phyloP scores from a whole-genome alignment of 2,329 filamentous ascomycete genomes.

The Gliomastix tumulicola region DNA sequence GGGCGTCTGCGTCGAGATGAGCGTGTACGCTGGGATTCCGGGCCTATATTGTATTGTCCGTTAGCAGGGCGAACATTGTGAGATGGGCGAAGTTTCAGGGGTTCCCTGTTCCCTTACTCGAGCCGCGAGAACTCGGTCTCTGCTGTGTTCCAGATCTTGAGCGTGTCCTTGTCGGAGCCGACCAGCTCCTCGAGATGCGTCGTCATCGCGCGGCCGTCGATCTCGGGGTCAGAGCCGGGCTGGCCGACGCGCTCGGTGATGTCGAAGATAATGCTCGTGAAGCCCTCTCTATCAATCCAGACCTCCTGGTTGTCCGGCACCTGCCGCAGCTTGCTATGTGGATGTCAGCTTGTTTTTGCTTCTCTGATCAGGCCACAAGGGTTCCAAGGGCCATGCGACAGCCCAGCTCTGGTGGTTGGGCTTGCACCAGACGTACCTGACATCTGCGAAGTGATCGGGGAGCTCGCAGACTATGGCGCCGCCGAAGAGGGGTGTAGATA shows the following conservation, averaged over 20 bases:
- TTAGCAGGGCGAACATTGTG: too few species aligned
- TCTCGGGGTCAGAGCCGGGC: conserved; percentile 45
- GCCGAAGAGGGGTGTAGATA: conserved; percentile 59
- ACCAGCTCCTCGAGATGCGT: conserved; percentile 65
- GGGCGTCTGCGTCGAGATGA: conserved; percentile 59
- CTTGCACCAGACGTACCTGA: conserved; percentile 63
- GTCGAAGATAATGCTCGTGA: conserved; percentile 84
- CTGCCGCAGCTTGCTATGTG: conserved; percentile 58
- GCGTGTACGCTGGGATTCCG: conserved; percentile 56
- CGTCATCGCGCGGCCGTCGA: conserved; percentile 63
- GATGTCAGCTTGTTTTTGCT: background rate
- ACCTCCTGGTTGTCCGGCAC: conserved; percentile 89
- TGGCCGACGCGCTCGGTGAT: conserved; percentile 73
- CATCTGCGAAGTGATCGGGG: conserved; percentile 62
- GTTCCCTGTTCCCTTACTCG: conserved; percentile 32
- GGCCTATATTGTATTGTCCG: conserved; percentile 13
- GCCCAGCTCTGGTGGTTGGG: too few species aligned
- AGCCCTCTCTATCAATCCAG: conserved; percentile 76
- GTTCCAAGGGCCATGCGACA: too few species aligned
- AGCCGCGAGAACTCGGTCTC: conserved; percentile 51
- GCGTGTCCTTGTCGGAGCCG: conserved; percentile 52
- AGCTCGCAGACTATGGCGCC: conserved; percentile 65
- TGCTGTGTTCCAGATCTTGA: conserved; percentile 61
- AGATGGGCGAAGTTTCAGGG: background rate
- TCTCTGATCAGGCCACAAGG: too few species aligned